Evolutionary conservation across 805 yeast genomes (phyloP).

Genomic region (Kluyveromyces siamensis): DNA sequence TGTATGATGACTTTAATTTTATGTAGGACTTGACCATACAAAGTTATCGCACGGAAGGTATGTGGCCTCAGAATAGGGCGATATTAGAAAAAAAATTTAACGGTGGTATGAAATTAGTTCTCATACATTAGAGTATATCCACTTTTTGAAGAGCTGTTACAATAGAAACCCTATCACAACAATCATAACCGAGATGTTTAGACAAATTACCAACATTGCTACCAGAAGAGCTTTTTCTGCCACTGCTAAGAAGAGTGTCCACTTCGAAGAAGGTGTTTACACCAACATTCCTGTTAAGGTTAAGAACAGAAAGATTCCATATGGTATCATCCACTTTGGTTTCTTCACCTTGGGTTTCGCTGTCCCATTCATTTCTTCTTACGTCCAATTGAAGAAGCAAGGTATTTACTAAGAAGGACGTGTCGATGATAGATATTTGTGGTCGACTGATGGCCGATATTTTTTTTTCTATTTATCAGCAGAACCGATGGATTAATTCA

Average conservation of each 20-base stretch:
- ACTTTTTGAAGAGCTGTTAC: too few species aligned
- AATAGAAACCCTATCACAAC: not conserved
- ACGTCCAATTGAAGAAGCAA: constrained; percentile 80
- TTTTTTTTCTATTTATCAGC: constrained; percentile 1
- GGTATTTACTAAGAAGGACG: constrained; percentile 39
- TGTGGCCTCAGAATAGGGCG: not conserved
- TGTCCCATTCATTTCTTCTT: constrained; percentile 70
- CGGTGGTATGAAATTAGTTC: not conserved
- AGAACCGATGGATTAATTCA: constrained; percentile 1
- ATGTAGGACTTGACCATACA: too few species aligned
- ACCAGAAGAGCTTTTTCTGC: constrained; percentile 47
- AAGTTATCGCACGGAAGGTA: not conserved
- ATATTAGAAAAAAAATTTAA: not conserved
- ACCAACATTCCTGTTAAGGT: constrained; percentile 91
- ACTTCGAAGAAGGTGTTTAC: constrained; percentile 77
- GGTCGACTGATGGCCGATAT: not conserved
- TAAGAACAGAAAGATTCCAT: constrained; percentile 87
- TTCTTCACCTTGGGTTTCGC: constrained; percentile 63
- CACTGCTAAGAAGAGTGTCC: constrained; percentile 38
- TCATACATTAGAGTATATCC: not conserved
- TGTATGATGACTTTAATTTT: not conserved
- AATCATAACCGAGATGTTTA: constrained; percentile 16
- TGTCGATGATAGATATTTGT: not conserved
- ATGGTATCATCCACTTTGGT: constrained; percentile 71
- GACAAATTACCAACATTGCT: constrained; percentile 25